Evolutionary conservation across 2,329 filamentous ascomycete species (phyloP), one percentile per base, ranked within the genome.

Genomic region (Basipetospora chlamydospora): DNA sequence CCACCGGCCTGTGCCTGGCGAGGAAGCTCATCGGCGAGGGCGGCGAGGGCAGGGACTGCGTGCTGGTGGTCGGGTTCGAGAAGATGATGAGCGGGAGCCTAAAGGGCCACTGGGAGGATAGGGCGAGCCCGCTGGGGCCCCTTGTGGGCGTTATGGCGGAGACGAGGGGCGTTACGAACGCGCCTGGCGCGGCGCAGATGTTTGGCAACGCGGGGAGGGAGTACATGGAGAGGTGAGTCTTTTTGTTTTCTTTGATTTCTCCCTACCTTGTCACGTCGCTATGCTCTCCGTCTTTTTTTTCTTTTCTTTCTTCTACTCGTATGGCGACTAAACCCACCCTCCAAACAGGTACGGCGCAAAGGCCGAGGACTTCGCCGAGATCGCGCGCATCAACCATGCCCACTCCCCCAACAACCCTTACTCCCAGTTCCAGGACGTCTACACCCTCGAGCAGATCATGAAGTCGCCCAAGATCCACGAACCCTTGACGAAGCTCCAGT

Each of bases 11-110:
- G 40, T 77, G 78, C 53, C 80, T 96, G 70, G 90, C 72, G 2
- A 69, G 86, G 23, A 84, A 78, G 37, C 69, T 92, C 55, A 77
- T 95, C 48, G 68, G 75, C 6, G 70, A 82, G 47, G 87, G 87
- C 23, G 82, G 74, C 11, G 70, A 82, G 48, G 87, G 87, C 18
- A 82, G 85, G 2, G 83, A 94, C 58, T 93, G 85, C 53, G 76
- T 94, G 15, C 64, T 96, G 42, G 87, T 96, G 1, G 75, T 96
- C 15, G 90, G 88, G 4, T 96, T 96, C 49, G 90, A 96, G 68
- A 95, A 95, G 74, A 96, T 96, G 88, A 87, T 80, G 61, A 79
- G 81, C 0, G 88, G 88, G n/a, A 83, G 77, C 47, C 65, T 96
- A 45, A 77, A 87, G 63, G 72, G 65, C 39, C 79, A 82, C 62